Conservation (phyloP, 2,329 filamentous ascomycete species). For the Tolypocladium sp. region DNA sequence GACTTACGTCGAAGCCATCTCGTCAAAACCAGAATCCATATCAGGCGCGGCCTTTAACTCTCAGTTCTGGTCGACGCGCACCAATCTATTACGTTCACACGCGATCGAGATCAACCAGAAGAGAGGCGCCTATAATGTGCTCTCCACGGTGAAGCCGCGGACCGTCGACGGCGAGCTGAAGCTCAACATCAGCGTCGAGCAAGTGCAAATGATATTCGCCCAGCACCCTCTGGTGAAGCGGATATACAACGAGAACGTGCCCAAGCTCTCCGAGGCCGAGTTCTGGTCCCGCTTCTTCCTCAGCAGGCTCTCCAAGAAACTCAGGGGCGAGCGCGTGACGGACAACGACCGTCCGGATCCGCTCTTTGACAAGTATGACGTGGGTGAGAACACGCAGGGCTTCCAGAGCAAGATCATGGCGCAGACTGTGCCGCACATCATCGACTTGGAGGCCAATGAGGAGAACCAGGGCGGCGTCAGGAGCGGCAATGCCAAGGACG, state of each 20-base stretch:
- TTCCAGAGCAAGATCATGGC: constrained; percentile 46
- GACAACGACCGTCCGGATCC: constrained; percentile 69
- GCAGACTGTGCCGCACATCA: constrained; percentile 72
- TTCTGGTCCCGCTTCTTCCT: constrained; percentile 96
- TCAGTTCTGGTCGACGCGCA: constrained; percentile 90
- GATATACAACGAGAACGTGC: constrained; percentile 90
- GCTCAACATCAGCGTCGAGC: constrained; percentile 80
- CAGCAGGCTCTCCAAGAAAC: constrained; percentile 79
- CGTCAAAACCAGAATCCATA: constrained; percentile 77
- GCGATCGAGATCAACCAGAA: constrained; percentile 83
- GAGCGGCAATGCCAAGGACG: constrained; percentile 75
- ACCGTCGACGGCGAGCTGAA: constrained; percentile 48
- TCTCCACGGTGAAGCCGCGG: constrained; percentile 74
- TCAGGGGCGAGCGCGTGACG: constrained; percentile 79
- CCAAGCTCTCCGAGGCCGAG: constrained; percentile 64
- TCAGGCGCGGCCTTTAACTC: constrained; percentile 72
- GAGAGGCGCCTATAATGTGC: constrained; percentile 84
- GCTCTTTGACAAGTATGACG: constrained; percentile 79
- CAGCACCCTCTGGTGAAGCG: constrained; percentile 87
- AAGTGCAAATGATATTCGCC: constrained; percentile 84
- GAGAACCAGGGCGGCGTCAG: constrained; percentile 81
- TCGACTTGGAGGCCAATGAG: constrained; percentile 90
- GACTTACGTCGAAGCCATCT: constrained; percentile 78
- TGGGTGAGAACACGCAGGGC: constrained; percentile 53
- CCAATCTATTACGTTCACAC: constrained; percentile 78